phyloP scores from a whole-genome alignment of 2,329 filamentous ascomycete genomes.

The Daldinia sp. region DNA sequence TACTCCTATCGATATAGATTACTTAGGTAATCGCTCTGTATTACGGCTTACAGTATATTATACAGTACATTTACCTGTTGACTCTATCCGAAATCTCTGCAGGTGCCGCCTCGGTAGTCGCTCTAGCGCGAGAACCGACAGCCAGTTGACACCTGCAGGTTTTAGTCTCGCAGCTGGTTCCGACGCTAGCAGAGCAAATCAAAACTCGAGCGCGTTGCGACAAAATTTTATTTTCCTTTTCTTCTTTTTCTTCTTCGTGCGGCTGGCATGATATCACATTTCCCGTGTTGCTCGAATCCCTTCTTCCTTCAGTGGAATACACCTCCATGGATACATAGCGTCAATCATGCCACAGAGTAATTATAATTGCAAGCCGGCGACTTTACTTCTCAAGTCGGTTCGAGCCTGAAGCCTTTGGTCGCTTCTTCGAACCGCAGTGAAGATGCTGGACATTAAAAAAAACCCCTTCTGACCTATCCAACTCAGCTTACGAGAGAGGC shows the following conservation, averaged over 20 bases:
- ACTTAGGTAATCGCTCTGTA: neutral
- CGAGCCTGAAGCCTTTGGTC: conserved; percentile 45
- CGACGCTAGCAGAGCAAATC: conserved; percentile 32
- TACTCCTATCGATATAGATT: neutral
- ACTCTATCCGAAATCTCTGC: neutral
- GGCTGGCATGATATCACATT: conserved; percentile 78
- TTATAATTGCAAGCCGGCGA: conserved; percentile 68
- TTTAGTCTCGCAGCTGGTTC: conserved; percentile 19
- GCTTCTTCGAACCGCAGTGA: conserved; percentile 52
- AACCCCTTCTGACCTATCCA: neutral
- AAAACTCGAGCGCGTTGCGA: conserved; percentile 35
- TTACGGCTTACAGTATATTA: neutral
- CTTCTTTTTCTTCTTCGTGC: conserved; percentile 77
- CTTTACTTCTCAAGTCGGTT: conserved; percentile 46
- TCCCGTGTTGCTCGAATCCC: conserved; percentile 84
- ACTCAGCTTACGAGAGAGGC: conserved; percentile 2
- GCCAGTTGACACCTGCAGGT: conserved; percentile 19
- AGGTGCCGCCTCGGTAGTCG: conserved; percentile 20
- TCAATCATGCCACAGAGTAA: conserved; percentile 83
- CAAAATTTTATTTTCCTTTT: conserved; percentile 51
- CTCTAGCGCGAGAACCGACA: conserved; percentile 19
- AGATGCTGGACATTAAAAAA: conserved; percentile 66
- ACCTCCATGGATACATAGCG: conserved; percentile 70
- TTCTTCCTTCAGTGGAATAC: conserved; percentile 59
- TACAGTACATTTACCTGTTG: neutral